A percentile compares a stretch with the other conserved stretches of the same genome.
Conservation (phyloP, 169 alveolate species). For the Eimeria maxima region DNA sequence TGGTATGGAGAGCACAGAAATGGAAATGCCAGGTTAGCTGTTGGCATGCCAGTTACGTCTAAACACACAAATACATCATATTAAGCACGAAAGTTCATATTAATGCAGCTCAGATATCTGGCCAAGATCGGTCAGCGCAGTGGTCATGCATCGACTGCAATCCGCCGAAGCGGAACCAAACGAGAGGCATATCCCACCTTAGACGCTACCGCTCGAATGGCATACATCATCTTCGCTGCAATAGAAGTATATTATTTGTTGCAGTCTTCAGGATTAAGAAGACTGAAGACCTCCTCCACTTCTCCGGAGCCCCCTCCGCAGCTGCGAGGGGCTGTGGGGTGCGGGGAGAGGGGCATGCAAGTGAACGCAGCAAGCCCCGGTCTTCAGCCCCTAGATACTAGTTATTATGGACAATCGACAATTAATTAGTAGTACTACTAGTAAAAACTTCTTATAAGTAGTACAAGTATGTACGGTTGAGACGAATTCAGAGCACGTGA, state of each 20-base stretch:
- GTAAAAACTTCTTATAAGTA: too few relatives aligned
- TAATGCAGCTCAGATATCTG: conserved; percentile 72
- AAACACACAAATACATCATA: too few relatives aligned
- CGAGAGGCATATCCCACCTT: conserved; percentile 45
- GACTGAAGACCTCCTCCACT: conserved; percentile 36
- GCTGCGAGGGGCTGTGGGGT: not conserved
- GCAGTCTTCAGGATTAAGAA: conserved; percentile 80
- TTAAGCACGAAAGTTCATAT: not conserved
- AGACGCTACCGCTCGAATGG: conserved; percentile 45
- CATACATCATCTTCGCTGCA: conserved; percentile 63
- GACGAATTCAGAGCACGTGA: too few relatives aligned
- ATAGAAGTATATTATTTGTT: conserved; percentile 76
- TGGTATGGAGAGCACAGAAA: too few relatives aligned
- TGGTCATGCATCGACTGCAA: conserved; percentile 59
- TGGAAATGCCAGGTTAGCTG: too few relatives aligned
- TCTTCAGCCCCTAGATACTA: not conserved
- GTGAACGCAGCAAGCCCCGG: conserved; percentile 35
- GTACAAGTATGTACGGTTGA: too few relatives aligned
- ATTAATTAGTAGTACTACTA: not conserved
- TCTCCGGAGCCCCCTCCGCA: not conserved
- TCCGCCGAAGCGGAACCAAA: conserved; percentile 16
- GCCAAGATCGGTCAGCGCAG: conserved; percentile 63
- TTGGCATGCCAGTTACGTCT: too few relatives aligned
- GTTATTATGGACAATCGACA: not conserved
- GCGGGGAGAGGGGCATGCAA: conserved; percentile 76